Percentiles rank a stretch among this genome's conserved stretches.
These are phyloP conservation scores for Suillus tomentosus DNA, from an alignment of 768 basidiomycete genomes.

Conservation along the genomic window DNA sequence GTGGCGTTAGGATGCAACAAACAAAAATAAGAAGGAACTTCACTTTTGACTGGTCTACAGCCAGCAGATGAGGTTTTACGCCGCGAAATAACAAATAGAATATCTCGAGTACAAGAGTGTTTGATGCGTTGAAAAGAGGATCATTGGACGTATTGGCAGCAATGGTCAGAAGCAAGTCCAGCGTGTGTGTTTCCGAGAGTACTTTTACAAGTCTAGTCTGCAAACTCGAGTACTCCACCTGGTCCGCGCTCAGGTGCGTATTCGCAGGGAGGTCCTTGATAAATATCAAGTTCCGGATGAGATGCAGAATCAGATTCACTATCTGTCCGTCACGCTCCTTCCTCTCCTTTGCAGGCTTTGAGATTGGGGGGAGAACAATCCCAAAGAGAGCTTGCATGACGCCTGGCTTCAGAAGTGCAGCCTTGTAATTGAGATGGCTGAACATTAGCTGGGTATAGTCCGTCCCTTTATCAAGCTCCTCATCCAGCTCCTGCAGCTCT, in stretches of 20 bases:
- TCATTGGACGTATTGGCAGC: conserved; percentile 77
- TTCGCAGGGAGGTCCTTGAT: conserved; percentile 85
- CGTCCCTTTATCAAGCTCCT: conserved; percentile 74
- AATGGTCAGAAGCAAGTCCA: conserved; percentile 82
- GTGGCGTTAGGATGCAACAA: conserved; percentile 19
- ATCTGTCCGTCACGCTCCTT: conserved; percentile 82
- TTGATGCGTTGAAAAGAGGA: conserved; percentile 81
- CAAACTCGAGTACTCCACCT: conserved; percentile 74
- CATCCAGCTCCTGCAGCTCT: conserved; percentile 88
- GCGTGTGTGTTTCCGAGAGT: conserved; percentile 68
- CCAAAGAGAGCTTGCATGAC: conserved; percentile 73
- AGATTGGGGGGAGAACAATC: conserved; percentile 76
- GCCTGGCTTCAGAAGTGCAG: conserved; percentile 60
- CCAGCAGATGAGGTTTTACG: conserved; percentile 61
- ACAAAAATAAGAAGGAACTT: conserved; percentile 8
- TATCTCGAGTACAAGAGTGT: conserved; percentile 90
- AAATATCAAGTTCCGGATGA: conserved; percentile 91
- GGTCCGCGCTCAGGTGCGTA: conserved; percentile 71
- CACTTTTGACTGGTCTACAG: conserved; percentile 68
- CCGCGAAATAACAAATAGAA: conserved; percentile 89
- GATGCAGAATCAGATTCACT: conserved; percentile 84
- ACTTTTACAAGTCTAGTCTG: conserved; percentile 76
- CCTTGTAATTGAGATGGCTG: conserved; percentile 90
- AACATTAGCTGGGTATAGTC: conserved; percentile 86
- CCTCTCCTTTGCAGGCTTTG: conserved; percentile 69